Conservation (phyloP, 805 yeast genomes). For the Metschnikowia vanudenii region DNA sequence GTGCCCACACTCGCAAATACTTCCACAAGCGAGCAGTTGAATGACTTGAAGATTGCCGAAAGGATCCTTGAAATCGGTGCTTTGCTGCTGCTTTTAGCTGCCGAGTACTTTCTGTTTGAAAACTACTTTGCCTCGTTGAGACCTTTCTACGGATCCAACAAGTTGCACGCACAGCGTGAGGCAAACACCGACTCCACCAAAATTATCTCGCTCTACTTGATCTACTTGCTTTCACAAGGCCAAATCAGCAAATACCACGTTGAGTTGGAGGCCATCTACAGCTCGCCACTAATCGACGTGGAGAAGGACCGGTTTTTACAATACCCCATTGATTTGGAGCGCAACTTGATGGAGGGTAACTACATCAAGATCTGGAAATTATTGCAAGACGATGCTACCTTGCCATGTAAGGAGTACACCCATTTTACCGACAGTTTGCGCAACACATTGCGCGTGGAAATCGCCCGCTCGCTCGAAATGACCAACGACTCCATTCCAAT, state of each 20-base stretch:
- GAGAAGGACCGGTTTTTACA: constrained; percentile 64
- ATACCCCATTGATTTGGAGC: constrained; percentile 86
- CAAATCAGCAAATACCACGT: constrained; percentile 87
- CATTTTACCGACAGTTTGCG: constrained; percentile 74
- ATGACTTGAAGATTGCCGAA: constrained; percentile 75
- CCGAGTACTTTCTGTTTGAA: constrained; percentile 64
- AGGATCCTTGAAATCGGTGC: constrained; percentile 89
- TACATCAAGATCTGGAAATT: constrained; percentile 88
- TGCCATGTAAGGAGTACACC: constrained; percentile 72
- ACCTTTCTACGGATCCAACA: constrained; percentile 62
- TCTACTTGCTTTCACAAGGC: constrained; percentile 77
- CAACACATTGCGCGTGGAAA: constrained; percentile 79
- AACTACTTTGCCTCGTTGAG: constrained; percentile 71
- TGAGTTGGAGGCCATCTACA: constrained; percentile 73
- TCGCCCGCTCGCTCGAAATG: constrained; percentile 77
- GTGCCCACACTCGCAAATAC: constrained; percentile 52
- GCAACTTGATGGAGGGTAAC: constrained; percentile 95
- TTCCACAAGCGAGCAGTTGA: constrained; percentile 42
- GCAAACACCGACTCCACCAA: constrained; percentile 48
- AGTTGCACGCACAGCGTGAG: constrained; percentile 39
- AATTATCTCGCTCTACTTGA: constrained; percentile 70
- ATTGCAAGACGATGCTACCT: constrained; percentile 53
- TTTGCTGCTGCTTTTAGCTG: constrained; percentile 64
- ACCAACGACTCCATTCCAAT: constrained; percentile 77
- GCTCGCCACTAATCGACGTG: constrained; percentile 52